Conservation (phyloP, 148 eudicot genomes). For the Nepenthes gracilis region DNA sequence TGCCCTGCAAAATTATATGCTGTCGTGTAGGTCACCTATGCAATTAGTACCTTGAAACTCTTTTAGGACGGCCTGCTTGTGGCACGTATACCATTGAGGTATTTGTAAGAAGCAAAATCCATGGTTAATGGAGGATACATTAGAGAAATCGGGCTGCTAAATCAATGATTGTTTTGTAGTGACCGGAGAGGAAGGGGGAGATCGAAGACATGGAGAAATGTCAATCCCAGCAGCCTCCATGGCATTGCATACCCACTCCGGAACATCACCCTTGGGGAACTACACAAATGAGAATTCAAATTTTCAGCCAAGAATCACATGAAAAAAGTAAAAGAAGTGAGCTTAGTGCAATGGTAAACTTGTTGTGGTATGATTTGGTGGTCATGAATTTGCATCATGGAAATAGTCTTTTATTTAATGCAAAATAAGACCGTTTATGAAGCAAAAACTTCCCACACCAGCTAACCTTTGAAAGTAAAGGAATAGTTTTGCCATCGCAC, state of each 20-base stretch:
- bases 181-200: conserved; percentile 8
- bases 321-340: not conserved
- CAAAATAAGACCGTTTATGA: too few relatives aligned
- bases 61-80: not conserved
- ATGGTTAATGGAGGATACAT: too few relatives aligned
- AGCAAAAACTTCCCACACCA: too few relatives aligned
- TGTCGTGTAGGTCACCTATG: not conserved
- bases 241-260: conserved; percentile 83
- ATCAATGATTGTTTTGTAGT: too few relatives aligned
- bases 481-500: too few relatives aligned
- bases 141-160: too few relatives aligned
- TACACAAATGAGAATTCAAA: conserved; percentile 3
- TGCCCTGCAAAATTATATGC: not conserved
- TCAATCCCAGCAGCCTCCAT: conserved; percentile 89
- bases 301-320: not conserved
- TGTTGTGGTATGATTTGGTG: too few relatives aligned
- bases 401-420: too few relatives aligned
- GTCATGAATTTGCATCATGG: too few relatives aligned
- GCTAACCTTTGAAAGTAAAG: too few relatives aligned
- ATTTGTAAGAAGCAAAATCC: too few relatives aligned
- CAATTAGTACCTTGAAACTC: not conserved
- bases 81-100: not conserved
- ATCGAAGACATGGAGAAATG: conserved; percentile 52
- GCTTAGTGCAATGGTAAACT: too few relatives aligned
- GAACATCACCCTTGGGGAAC: conserved; percentile 87